Evolutionary conservation across 1,139 yeast species (phyloP).

Genomic region (Nakaseomyces kungkrabaensis): DNA sequence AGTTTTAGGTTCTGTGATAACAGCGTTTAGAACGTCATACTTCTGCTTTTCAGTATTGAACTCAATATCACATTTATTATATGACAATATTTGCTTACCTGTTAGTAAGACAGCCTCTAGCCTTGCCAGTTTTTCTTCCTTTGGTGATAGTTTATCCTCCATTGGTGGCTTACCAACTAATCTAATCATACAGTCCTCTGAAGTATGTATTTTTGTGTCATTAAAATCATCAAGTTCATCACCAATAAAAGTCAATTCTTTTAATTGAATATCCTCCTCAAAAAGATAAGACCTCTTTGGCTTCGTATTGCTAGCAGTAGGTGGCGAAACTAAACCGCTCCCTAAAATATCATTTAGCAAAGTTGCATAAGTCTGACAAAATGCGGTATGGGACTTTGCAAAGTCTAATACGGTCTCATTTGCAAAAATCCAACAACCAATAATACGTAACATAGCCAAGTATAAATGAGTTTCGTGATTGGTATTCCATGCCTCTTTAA

Average conservation of each 20-base stretch:
- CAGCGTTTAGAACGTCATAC: background rate
- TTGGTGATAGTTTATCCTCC: constrained; percentile 17
- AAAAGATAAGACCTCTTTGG: constrained; percentile 46
- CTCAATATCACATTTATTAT: constrained; percentile 30
- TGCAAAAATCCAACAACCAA: constrained; percentile 45
- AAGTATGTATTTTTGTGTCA: constrained; percentile 33
- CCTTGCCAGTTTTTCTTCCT: constrained; percentile 32
- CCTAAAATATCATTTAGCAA: constrained; percentile 29
- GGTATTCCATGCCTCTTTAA: constrained; percentile 18
- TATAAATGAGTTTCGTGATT: constrained; percentile 19
- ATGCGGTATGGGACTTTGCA: constrained; percentile 31
- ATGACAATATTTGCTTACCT: constrained; percentile 28
- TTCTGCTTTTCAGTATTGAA: constrained; percentile 10
- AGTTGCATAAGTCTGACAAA: constrained; percentile 32
- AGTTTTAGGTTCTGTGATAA: background rate
- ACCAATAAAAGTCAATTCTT: constrained; percentile 48
- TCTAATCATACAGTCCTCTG: constrained; percentile 24
- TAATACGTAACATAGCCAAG: constrained; percentile 35
- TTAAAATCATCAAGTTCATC: constrained; percentile 51
- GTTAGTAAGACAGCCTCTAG: constrained; percentile 32
- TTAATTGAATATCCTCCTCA: constrained; percentile 52
- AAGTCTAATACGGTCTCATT: constrained; percentile 36
- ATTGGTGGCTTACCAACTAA: constrained; percentile 22
- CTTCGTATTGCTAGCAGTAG: constrained; percentile 13
- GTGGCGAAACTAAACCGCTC: constrained; percentile 7